These are phyloP conservation scores for Rhodosporidiobolus odoratus DNA, from an alignment of 768 basidiomycete genomes.

Conservation along the genomic window DNA sequence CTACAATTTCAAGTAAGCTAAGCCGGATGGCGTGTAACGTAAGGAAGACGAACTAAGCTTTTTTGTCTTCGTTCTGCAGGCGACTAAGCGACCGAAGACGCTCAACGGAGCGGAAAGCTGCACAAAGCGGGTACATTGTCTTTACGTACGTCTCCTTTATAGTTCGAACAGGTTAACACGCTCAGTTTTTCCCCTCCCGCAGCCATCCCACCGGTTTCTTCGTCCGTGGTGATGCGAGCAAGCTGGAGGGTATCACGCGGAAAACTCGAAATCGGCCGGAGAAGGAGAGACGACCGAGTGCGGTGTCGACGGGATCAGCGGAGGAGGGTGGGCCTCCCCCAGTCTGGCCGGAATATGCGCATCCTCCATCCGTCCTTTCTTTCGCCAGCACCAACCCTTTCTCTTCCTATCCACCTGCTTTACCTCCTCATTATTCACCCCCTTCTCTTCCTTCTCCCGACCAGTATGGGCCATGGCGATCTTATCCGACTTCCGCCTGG, in stretches of 20 bases:
- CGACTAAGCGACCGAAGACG: slow-evolving; percentile 25
- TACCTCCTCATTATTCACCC: neutral
- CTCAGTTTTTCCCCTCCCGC: neutral
- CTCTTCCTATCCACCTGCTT: neutral
- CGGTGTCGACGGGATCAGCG: slow-evolving; percentile 13
- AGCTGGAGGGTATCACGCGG: slow-evolving; percentile 24
- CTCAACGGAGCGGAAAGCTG: slow-evolving; percentile 9
- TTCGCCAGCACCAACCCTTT: neutral
- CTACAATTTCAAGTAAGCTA: slow-evolving; percentile 31
- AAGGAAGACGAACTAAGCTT: neutral
- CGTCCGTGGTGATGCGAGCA: slow-evolving; percentile 3
- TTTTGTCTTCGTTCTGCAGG: neutral
- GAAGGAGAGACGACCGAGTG: slow-evolving; percentile 5
- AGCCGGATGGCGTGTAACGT: too few species aligned
- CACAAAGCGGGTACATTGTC: neutral
- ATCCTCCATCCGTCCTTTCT: neutral
- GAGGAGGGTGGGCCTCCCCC: neutral
- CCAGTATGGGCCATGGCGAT: neutral
- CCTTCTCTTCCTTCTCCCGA: neutral
- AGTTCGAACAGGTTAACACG: too few species aligned
- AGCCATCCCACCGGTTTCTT: slow-evolving; percentile 29
- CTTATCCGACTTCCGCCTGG: neutral
- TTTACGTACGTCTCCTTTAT: slow-evolving; percentile 28
- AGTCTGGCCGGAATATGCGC: neutral
- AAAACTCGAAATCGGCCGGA: slow-evolving; percentile 17